Base-by-base conservation (phyloP, 768 basidiomycete species). In the Phlebiopsis flavidoalba region DNA sequence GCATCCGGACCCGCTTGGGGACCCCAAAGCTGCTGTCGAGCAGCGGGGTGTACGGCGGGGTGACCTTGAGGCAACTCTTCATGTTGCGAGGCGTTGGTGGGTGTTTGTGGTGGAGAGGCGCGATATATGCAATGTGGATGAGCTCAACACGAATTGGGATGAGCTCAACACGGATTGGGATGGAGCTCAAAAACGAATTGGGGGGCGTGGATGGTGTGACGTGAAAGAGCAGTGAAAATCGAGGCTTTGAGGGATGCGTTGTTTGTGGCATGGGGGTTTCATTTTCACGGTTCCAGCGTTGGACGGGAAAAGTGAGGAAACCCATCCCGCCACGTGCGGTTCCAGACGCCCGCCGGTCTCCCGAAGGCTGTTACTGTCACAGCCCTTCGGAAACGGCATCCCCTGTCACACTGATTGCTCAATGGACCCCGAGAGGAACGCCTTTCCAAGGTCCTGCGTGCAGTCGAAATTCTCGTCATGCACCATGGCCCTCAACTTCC, bases 1-100 rank as follows among this genome's bases (percentile, higher is more conserved):
- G 22, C 22, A 26, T 14, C 58, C 48, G 8, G 61, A 57, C 46
- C 49, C 56, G n/a, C 21, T 21, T 26, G 64, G 61, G 8, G 59
- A 57, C 26, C 10, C 53, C 49, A 8, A 26, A 19, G 31, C n/a
- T n/a, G 57, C 61, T 62, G 56, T 11, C 15, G 51, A 36, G 49
- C 50, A 37, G 37, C 37, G 64, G 61, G 3, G 64, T 59, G 26
- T 51, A 19, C 24, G 50, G 61, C 31, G 64, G 61, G n/a, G 62
- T 37, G 21, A 49, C 51, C 62, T 64, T 66, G 33, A 66, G 60
- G 37, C 65, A 66, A 49, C 62, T 59, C 60, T 64, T 66, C 60
- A 64, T 61, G 60, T 36, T 37, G 37, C 21, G 54, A 21, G 22
- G 26, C 12, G 36, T 36, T 43, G 17, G 54, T 36, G 15, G 54